Evolutionary conservation across 1,284 basidiomycete genomes (phyloP), one percentile per base, ranked within the genome.

Genomic region (Coniferiporia weirii): DNA sequence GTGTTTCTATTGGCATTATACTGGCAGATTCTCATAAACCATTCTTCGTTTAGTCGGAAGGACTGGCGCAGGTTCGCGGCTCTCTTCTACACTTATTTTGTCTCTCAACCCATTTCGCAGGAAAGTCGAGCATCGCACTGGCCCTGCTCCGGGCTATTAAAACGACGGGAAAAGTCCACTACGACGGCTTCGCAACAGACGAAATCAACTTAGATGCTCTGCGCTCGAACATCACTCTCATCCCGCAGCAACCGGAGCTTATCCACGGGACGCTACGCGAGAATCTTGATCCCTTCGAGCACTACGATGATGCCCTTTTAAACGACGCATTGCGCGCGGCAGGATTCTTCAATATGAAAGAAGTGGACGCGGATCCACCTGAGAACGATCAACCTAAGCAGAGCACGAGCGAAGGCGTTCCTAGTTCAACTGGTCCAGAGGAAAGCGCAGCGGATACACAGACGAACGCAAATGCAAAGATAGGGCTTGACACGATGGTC

Each of bases 281-380:
- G 12, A 69, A 69, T 47, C 49, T 69, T 12, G 67, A 69, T 50
- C 80, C 79, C 0, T 79, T 79, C 63, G 75, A 71, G 22, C 72
- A 75, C 60, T 72, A 75, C 64, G 77, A 80, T 45, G 79, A 82
- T 63, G 72, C 71, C n/a, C 72, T 72, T 54, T 71, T 82, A 40
- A 77, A 79, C 67, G 75, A 73, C 56, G 78, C 78, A 5, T 70
- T 81, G 1, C 71, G 77, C 57, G 69, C 75, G 7, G 76, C 78
- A 38, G 76, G 78, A 47, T 68, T 80, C 1, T 61, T 64, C 54
- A 60, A 60, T 15, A 47, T 67, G 4, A 66, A 66, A 43, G 57
- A 62, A 9, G 17, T 45, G 15, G 40, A 38, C 17, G 22, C 43
- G 6, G 34, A 20, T 1, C 49, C 48, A 12, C 19, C 3, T 20